Evolutionary conservation across 495 filamentous ascomycete species (phyloP).

Genomic region (Acidiella bohemica): DNA sequence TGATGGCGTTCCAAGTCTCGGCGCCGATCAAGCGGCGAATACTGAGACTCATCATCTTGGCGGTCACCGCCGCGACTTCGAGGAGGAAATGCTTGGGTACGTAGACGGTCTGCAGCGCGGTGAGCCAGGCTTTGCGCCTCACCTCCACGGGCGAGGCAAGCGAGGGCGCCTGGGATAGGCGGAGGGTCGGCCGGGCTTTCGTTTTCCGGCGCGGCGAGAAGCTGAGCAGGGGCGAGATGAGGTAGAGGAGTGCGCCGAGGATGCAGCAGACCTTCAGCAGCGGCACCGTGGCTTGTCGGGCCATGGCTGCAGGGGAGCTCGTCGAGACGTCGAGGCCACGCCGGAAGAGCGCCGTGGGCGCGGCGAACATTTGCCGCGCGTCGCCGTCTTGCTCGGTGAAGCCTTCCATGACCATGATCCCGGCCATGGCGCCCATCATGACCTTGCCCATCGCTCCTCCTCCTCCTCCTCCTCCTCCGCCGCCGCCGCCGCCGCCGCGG

Average conservation of each 20-base stretch:
- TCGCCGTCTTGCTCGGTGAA: slow-evolving; percentile 45
- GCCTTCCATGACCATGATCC: slow-evolving; percentile 80
- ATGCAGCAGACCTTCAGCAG: slow-evolving; percentile 47
- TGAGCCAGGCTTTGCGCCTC: slow-evolving; percentile 82
- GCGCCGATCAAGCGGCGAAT: slow-evolving; percentile 66
- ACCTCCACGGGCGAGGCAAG: slow-evolving; percentile 74
- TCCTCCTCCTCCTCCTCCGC: too few relatives aligned
- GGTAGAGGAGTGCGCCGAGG: slow-evolving; percentile 52
- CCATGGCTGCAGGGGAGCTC: slow-evolving; percentile 12
- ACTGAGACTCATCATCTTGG: slow-evolving; percentile 70
- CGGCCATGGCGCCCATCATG: slow-evolving; percentile 83
- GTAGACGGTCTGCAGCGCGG: slow-evolving; percentile 85
- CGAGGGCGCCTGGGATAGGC: slow-evolving; percentile 45
- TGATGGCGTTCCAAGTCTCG: slow-evolving; percentile 59
- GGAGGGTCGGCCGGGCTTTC: slow-evolving; percentile 30
- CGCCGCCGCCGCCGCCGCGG: slow-evolving; percentile 13
- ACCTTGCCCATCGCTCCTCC: slow-evolving; percentile 49
- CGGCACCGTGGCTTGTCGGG: slow-evolving; percentile 18
- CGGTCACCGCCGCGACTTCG: slow-evolving; percentile 64
- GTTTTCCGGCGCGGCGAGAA: slow-evolving; percentile 34
- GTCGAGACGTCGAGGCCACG: slow-evolving; percentile 2
- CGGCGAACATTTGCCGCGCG: slow-evolving; percentile 54
- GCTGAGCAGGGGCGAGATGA: slow-evolving; percentile 54
- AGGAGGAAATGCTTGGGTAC: slow-evolving; percentile 82
- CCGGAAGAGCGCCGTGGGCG: slow-evolving; percentile 41